Evolutionary conservation across 495 filamentous ascomycete genomes (phyloP).

Genomic region (Tuber calosporum): DNA sequence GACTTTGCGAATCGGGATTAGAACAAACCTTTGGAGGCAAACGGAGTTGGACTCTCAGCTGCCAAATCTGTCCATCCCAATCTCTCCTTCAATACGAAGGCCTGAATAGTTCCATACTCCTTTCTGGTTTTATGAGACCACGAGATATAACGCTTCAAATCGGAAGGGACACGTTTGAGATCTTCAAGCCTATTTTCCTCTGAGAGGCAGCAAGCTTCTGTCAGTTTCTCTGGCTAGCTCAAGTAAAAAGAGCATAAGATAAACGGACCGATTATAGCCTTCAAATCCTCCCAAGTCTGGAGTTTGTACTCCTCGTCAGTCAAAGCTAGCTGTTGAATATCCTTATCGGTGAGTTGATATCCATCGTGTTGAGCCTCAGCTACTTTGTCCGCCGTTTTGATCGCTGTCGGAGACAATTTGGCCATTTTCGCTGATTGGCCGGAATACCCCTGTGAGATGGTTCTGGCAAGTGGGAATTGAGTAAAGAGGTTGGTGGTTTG

Average conservation of each 20-base stretch:
- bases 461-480: neutral
- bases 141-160: conserved; percentile 71
- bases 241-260: neutral
- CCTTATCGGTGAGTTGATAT: conserved; percentile 54
- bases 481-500: neutral
- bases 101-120: conserved; percentile 67
- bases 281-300: conserved; percentile 64
- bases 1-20: neutral
- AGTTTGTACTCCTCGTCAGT: conserved; percentile 62
- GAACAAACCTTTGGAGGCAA: conserved; percentile 32
- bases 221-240: conserved; percentile 2
- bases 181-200: conserved; percentile 61
- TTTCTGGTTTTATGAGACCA: conserved; percentile 66
- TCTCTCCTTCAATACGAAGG: conserved; percentile 65
- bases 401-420: neutral
- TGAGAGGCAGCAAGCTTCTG: conserved; percentile 7
- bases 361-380: conserved; percentile 33
- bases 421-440: neutral
- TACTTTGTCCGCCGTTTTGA: conserved; percentile 7
- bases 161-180: conserved; percentile 74
- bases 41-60: conserved; percentile 25
- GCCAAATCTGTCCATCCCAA: conserved; percentile 58
- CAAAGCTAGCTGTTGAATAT: conserved; percentile 58
- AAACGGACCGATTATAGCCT: conserved; percentile 58
- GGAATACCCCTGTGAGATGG: neutral